phyloP scores from a whole-genome alignment of 495 filamentous ascomycete species.

The Annulohypoxylon stygium region DNA sequence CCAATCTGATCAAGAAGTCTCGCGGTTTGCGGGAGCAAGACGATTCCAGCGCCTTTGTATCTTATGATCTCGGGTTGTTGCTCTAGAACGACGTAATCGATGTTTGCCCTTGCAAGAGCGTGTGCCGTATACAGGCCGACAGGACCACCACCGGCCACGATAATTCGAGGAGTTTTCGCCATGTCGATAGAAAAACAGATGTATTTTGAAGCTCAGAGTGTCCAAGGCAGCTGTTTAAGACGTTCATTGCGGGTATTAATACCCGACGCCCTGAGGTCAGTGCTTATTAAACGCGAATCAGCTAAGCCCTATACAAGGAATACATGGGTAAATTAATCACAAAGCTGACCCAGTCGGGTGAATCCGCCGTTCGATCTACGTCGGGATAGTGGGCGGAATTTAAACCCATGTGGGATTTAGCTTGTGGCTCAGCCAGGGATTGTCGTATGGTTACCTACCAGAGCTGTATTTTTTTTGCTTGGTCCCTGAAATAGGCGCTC shows the following conservation, averaged over 20 bases:
- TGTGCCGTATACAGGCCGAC: conserved; percentile 64
- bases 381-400: background rate
- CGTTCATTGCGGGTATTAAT: background rate
- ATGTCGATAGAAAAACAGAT: background rate
- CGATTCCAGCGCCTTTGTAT: conserved; percentile 54
- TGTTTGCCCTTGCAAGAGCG: conserved; percentile 53
- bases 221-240: background rate
- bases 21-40: conserved; percentile 49
- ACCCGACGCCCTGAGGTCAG: background rate
- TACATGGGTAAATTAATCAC: background rate
- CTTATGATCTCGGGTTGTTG: conserved; percentile 52
- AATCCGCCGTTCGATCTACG: background rate
- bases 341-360: background rate
- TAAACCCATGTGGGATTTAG: background rate
- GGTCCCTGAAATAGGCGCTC: background rate
- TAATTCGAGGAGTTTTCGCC: conserved; percentile 24
- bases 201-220: background rate
- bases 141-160: conserved; percentile 65
- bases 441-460: background rate
- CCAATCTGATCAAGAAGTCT: conserved; percentile 57
- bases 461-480: background rate
- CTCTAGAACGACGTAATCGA: conserved; percentile 67
- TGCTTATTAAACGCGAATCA: background rate
- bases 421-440: conserved; percentile 6
- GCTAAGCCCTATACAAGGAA: background rate